Conservation (phyloP, 108 stramenopile genomes). For the Skeletonema menzelii region DNA sequence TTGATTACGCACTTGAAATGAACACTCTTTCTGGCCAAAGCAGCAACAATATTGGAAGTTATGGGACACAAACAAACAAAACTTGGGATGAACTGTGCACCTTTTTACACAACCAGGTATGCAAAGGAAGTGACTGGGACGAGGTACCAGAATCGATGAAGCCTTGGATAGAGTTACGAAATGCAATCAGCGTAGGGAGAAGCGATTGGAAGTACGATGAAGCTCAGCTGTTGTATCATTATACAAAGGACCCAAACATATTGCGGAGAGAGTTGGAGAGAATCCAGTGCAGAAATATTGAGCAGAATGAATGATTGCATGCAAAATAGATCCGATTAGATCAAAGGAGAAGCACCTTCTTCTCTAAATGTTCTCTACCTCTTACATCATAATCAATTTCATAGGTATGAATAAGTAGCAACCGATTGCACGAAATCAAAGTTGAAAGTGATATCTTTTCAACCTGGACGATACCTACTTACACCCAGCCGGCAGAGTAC, state of each 20-base stretch:
- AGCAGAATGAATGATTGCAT: not conserved
- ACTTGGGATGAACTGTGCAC: conserved; percentile 32
- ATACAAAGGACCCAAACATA: conserved; percentile 49
- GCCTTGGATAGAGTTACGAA: conserved; percentile 51
- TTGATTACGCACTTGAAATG: conserved; percentile 26
- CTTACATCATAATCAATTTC: too few species aligned
- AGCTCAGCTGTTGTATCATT: conserved; percentile 57
- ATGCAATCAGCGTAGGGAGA: conserved; percentile 44
- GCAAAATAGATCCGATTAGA: not conserved
- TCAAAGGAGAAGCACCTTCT: not conserved
- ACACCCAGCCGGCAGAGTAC: too few species aligned
- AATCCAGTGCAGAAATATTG: not conserved
- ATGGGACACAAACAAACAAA: conserved; percentile 31
- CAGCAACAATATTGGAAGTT: conserved; percentile 5
- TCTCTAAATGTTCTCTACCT: too few species aligned
- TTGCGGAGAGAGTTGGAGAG: conserved; percentile 29
- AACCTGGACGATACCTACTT: too few species aligned
- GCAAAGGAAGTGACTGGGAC: conserved; percentile 36
- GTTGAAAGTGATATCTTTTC: too few species aligned
- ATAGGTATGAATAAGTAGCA: too few species aligned
- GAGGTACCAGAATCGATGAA: conserved; percentile 39
- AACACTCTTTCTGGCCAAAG: not conserved
- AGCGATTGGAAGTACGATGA: conserved; percentile 43
- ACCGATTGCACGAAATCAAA: too few species aligned
- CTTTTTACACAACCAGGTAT: conserved; percentile 22